phyloP scores from a whole-genome alignment of 805 yeast species.

The Maudiozyma bulderi region DNA sequence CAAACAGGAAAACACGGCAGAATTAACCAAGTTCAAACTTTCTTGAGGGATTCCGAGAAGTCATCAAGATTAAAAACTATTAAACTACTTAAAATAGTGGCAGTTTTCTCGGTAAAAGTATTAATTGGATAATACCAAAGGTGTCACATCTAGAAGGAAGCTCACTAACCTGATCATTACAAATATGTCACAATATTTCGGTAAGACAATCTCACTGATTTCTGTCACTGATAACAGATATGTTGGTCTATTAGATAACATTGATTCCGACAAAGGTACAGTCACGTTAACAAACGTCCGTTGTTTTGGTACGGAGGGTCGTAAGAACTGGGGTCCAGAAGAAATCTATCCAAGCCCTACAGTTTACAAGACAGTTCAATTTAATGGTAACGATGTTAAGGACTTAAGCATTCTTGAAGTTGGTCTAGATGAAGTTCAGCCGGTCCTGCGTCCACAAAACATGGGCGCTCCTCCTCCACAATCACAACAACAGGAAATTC shows the following conservation, averaged over 20 bases:
- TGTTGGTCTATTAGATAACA: conserved; percentile 78
- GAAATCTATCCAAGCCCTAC: conserved; percentile 65
- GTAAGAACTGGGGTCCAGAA: conserved; percentile 56
- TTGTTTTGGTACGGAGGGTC: conserved; percentile 87
- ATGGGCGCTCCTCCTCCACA: background rate
- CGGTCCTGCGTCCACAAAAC: conserved; percentile 32
- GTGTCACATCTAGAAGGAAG: background rate
- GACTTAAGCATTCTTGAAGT: conserved; percentile 77
- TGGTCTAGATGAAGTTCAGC: conserved; percentile 53
- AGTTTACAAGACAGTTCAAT: conserved; percentile 66
- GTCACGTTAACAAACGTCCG: conserved; percentile 74
- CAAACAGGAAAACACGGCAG: background rate
- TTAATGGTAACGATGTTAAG: conserved; percentile 87
- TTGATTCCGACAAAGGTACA: conserved; percentile 84
- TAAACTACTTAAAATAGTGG: no score
- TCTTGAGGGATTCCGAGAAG: background rate
- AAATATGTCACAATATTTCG: conserved; percentile 85
- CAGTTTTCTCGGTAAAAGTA: no score
- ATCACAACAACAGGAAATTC: background rate
- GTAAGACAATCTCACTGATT: conserved; percentile 47
- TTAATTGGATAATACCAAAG: background rate
- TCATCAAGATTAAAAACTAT: no score
- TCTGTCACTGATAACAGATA: conserved; percentile 43
- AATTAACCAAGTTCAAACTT: background rate
- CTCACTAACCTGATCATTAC: background rate